Percentiles rank a stretch among this genome's conserved stretches.
Conservation (phyloP, 352 stramenopile genomes). For the Phytopythium mirpurense region DNA sequence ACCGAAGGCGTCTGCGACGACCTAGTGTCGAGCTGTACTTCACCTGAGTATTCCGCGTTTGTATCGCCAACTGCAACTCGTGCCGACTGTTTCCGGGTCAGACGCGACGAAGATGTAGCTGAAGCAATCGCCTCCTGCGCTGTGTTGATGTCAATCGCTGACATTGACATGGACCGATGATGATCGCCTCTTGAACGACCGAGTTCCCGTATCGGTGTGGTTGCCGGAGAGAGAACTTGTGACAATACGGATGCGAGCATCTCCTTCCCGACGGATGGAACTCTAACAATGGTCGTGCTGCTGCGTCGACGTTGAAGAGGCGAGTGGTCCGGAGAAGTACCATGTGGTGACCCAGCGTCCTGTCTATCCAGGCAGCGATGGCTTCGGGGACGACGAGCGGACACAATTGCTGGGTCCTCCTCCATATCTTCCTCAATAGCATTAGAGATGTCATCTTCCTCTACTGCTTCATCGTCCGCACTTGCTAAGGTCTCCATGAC, state of each 20-base stretch:
- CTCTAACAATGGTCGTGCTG: conserved; percentile 18
- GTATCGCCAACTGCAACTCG: no score
- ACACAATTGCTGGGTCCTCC: neutral
- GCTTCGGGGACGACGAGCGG: neutral
- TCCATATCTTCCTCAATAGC: neutral
- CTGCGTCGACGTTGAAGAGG: conserved; percentile 14
- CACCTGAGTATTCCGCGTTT: no score
- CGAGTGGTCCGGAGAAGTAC: neutral
- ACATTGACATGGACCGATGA: neutral
- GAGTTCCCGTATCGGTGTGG: neutral
- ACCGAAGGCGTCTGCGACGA: no score
- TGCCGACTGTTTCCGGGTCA: neutral
- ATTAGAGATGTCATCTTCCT: neutral
- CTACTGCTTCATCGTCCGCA: neutral
- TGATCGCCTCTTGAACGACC: neutral
- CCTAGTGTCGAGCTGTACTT: no score
- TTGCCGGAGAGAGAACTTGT: neutral
- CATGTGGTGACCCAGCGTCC: neutral
- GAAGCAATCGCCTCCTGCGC: neutral
- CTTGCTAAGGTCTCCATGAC: neutral
- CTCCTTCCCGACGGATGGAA: conserved; percentile 12
- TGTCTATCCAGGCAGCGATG: neutral
- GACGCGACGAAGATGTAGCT: neutral
- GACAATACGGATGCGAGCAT: neutral
- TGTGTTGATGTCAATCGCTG: neutral